Base-by-base conservation (phyloP, 768 basidiomycete genomes). In the Suillus ampliporus region DNA sequence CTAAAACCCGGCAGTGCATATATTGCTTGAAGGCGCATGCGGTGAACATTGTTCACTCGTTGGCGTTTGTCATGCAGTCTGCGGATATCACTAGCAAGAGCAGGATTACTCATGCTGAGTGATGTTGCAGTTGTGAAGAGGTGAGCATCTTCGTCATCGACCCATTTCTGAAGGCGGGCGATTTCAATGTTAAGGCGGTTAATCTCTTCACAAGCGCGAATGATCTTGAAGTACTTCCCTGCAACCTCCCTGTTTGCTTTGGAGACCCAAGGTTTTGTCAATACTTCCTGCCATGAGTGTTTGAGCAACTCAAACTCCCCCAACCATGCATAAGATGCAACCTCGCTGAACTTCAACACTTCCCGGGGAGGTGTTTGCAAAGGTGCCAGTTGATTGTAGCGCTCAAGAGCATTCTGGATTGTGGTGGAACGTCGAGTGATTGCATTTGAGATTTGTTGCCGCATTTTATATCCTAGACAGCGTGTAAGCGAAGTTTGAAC, bases 191-290 rank as follows among this genome's bases (percentile, higher is more conserved):
- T 75, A 21, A 73, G 62, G 0, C 73, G 64, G 1, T 40, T 10
- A 14, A 78, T 69, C 60, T 80, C 79, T 48, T 79, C 76, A 7
- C 62, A 37, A 0, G 78, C 76, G 15, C 70, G 71, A 40, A 67
- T 57, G 35, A 78, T 61, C n/a, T 71, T 70, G 57, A 74, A 71
- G 53, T 76, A 65, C 4, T 72, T 70, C 65, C 72, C 74, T 0
- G 71, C 68, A 31, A 47, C 47, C 63, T 65, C 54, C 9, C 72
- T 54, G 61, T 83, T 83, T 72, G 82, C 77, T 19, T 80, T 68
- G 2, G 71, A 28, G 0, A 74, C 72, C 78, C 78, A 80, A 1
- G 63, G 65, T 37, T 68, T 58, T 1, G 64, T n/a, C 1, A 63
- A 69, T 41, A 81, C 68, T 43, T 79, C 74, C 2, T 70, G 64